Base-by-base conservation (phyloP, 352 stramenopile species). In the Pythium vanterpoolii region DNA sequence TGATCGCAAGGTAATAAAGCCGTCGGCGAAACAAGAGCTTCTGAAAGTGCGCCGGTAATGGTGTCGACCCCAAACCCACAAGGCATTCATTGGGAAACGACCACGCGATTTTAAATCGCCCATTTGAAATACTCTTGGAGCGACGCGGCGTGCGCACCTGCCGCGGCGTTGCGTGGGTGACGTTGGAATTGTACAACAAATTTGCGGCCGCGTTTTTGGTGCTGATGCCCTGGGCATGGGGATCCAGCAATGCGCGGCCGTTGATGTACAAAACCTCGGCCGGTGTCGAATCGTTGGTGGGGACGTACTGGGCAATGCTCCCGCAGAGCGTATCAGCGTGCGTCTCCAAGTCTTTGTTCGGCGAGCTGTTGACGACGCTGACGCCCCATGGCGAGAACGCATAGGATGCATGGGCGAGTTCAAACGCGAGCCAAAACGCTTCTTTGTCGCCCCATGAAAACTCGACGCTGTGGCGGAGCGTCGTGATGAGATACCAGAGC, bases 361-460 rank as follows among this genome's bases (percentile, higher is more conserved):
- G 33, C 1, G 62, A 64, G 7, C 64, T 69, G 2, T 71, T 72
- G n/a, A 90, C 65, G 38, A 83, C 71, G 8, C 72, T 82, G 13
- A 79, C 72, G 1, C 79, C 77, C 74, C 73, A 89, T 0, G 79
- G 80, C 5, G 79, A 88, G 68, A 91, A 91, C 50, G 74, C 73
- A 47, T 90, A 93, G 11, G 68, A 44, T 0, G 62, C 62, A 23
- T 84, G 72, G 0, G 76, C 72, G 19, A 93, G 71, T 51, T 86
- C 76, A 43, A 66, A 65, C 27, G 81, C 69, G 19, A 93, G 60
- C 83, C 83, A 93, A 28, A 91, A 91, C 0, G 76, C 52, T 40
- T 93, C 83, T 28, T 62, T 68, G 38, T 68, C 60, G 14, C 49
- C 77, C 62, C 74, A 85, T 11, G 82, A 89, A 44, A 83, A 89